Base-by-base conservation (phyloP, 345 rosid species). In the Ceriops decandra region DNA sequence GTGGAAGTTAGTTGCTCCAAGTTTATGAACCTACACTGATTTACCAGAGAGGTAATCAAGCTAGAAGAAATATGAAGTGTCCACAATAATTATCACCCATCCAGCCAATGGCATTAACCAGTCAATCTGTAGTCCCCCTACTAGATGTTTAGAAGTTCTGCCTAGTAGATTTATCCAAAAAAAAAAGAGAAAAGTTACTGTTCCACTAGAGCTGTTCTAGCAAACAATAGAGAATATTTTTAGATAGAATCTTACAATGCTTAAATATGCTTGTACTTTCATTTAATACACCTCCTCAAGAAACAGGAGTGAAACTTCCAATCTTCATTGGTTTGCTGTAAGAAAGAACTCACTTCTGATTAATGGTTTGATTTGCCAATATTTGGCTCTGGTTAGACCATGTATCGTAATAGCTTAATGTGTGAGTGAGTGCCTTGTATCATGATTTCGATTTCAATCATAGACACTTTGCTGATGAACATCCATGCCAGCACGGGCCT, bases 401-500 rank as follows among this genome's bases (percentile, higher is more conserved):
- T 57, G 56, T 16, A 20, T 58, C 28, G n/a, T 32, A 62, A 16
- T 52, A 62, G 36, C 53, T 52, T 70, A 52, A n/a, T 62, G 60
- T 35, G n/a, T 63, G n/a, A 35, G 6, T 62, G 17, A 42, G 47
- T 42, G 61, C 16, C 21, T 51, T 36, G 5, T 0, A 7, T 19
- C 4, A 20, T 35, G 16, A 19, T 69, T 53, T 30, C 20, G 2
- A 20, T 57, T 58, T 62, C 49, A 52, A 62, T 13, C 52, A 49
- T 49, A 52, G 13, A 33, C 24, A 4, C 68, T 68, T 69, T 33
- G 27, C 51, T 73, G 32, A 68, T 62, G 33, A 26, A 35, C 75
- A 77, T 81, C 36, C 67, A 78, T 65, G 19, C 72, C 63, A 72
- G 72, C 67, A 68, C 60, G 68, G 80, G 81, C 75, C 32, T 22